These are phyloP conservation scores for Cornus suecica DNA, from an alignment of 148 eudicot genomes.

Conservation along the genomic window DNA sequence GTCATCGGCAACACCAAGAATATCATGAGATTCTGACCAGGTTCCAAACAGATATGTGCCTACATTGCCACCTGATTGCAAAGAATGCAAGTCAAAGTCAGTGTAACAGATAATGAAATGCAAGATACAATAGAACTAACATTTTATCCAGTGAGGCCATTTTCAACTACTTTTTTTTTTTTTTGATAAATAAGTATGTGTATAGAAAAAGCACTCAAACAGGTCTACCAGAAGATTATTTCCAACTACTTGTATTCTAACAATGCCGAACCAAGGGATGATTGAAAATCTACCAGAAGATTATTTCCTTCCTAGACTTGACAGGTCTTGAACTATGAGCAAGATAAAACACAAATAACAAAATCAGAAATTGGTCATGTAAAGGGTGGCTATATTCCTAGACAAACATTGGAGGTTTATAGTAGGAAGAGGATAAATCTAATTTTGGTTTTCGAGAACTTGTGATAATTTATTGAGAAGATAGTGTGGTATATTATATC, in stretches of 20 bases:
- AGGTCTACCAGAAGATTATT: too few species aligned
- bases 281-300: neutral
- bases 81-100: slow-evolving; percentile 4
- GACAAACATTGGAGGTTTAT: neutral
- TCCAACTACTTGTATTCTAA: neutral
- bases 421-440: neutral
- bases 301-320: neutral
- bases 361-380: neutral
- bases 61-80: slow-evolving; percentile 47
- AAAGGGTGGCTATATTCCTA: neutral
- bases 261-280: neutral
- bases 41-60: slow-evolving; percentile 56
- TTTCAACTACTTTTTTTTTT: too few species aligned
- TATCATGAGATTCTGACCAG: slow-evolving; percentile 92
- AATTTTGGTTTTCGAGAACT: neutral
- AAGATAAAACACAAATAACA: neutral
- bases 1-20: slow-evolving; percentile 78
- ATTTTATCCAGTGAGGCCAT: neutral
- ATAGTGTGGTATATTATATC: neutral
- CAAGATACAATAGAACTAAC: neutral
- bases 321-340: neutral
- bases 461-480: neutral
- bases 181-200: too few species aligned
- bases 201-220: too few species aligned
- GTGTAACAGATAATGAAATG: slow-evolving; percentile 1